Evolutionary conservation across 1,284 basidiomycete genomes (phyloP).

Genomic region (Meripilus lineatus): DNA sequence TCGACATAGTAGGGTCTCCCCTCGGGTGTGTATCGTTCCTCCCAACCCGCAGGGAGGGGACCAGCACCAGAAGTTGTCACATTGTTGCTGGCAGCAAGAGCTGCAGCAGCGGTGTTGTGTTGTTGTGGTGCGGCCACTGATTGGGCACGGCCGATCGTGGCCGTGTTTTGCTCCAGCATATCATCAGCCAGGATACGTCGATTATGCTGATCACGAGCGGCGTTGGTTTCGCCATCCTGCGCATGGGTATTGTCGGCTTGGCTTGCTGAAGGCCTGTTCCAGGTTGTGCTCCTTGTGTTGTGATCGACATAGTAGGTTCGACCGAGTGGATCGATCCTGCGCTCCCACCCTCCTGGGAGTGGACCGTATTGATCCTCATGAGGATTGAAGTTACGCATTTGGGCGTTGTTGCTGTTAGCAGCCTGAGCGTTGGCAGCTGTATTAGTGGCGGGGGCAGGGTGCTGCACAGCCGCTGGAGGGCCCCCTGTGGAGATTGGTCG

Average conservation of each 20-base stretch:
- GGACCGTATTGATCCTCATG: conserved; percentile 66
- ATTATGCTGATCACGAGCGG: conserved; percentile 50
- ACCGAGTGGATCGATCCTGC: conserved; percentile 83
- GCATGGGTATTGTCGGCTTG: conserved; percentile 39
- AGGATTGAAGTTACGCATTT: conserved; percentile 55
- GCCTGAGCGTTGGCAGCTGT: conserved; percentile 34
- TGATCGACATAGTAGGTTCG: conserved; percentile 93
- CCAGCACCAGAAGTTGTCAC: conserved; percentile 48
- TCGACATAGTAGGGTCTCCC: conserved; percentile 97
- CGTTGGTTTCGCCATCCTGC: conserved; percentile 47
- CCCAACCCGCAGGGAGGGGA: conserved; percentile 94
- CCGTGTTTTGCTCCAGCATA: conserved; percentile 43
- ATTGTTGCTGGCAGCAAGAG: conserved; percentile 30
- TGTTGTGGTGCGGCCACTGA: conserved; percentile 24
- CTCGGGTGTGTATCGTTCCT: conserved; percentile 96
- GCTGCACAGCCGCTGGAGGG: conserved; percentile 15
- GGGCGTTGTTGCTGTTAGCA: conserved; percentile 31
- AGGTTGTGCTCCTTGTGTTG: conserved; percentile 91
- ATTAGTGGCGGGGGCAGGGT: conserved; percentile 25
- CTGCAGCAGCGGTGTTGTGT: conserved; percentile 25
- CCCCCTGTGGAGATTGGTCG: conserved; percentile 27
- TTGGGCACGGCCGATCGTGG: conserved; percentile 27
- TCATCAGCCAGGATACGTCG: conserved; percentile 59
- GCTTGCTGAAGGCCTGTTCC: conserved; percentile 64
- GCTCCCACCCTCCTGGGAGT: conserved; percentile 92